Base-by-base conservation (phyloP, 139 green algal species). In the Edaphochlamys debaryana region DNA sequence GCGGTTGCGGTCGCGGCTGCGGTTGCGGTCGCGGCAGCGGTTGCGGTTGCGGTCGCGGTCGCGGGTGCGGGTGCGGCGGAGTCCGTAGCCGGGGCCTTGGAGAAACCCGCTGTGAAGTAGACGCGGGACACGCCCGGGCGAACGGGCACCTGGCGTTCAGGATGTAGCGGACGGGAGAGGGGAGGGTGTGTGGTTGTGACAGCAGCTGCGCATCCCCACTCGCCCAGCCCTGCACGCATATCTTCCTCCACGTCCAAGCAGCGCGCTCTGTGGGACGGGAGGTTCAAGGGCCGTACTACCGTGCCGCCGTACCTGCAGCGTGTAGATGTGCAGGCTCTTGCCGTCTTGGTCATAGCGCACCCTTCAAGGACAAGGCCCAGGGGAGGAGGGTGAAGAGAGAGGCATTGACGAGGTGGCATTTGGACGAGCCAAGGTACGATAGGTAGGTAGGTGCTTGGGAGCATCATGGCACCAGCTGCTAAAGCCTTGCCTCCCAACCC, bases 71-170 rank as follows among this genome's bases (percentile, higher is more conserved):
- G 45, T 25, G 45, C 45, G 27, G 69, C 42, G 22, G 42, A 29
- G 36, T 27, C 13, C 30, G 45, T 6, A 25, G 25, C 23, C 3
- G 2, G 2, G 19, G 45, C 38, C 58, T 52, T 50, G 41, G 37
- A 22, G 32, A 66, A 15, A 1, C 69, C 71, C 34, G 62, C 40
- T 29, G 56, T 67, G 38, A 84, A 84, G 34, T 67, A 89, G 19
- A 69, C 45, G 23, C 79, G 66, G 66, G 42, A 73, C 19, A 89
- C 79, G 32, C 85, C 85, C 13, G 79, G 79, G 15, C 66, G 54
- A 4, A 89, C 72, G 5, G 85, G 85, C 4, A 82, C 76, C 40
- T 38, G 30, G n/a, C n/a, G n/a, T n/a, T n/a, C 58, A 71, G 11
- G 6, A 38, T 71, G 23, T 30, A 63, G 40, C 45, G 45, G 11